Evolutionary conservation across 257 asterid species (phyloP).

Genomic region (Knoxia roxburghii): DNA sequence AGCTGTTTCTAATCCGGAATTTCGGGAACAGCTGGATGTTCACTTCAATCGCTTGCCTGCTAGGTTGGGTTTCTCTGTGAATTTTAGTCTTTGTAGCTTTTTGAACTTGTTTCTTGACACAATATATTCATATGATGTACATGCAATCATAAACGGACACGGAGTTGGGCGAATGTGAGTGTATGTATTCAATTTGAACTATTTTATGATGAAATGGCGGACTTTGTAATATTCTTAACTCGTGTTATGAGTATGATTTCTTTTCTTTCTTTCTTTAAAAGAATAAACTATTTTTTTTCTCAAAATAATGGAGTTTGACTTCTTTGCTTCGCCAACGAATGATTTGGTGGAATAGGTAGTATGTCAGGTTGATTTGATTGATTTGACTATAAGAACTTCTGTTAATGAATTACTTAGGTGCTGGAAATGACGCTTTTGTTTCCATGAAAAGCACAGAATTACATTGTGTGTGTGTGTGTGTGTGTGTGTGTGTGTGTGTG

Average conservation of each 20-base stretch:
- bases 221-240: neutral
- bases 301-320: neutral
- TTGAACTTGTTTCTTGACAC: neutral
- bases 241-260: neutral
- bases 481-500: too few relatives aligned
- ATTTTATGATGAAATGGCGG: neutral
- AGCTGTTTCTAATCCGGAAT: conserved; percentile 50
- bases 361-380: neutral
- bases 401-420: neutral
- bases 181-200: neutral
- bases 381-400: neutral
- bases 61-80: conserved; percentile 36
- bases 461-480: neutral
- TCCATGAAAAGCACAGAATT: neutral
- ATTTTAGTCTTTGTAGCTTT: neutral
- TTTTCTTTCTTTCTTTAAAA: too few relatives aligned
- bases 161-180: neutral
- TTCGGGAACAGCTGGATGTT: conserved; percentile 63
- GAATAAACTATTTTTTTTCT: neutral
- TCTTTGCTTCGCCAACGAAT: neutral
- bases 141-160: neutral
- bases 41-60: conserved; percentile 86
- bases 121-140: conserved; percentile 10
- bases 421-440: neutral
- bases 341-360: neutral